Evolutionary conservation across 1,284 basidiomycete species (phyloP).

Genomic region (Sanguinoderma infundibulare): DNA sequence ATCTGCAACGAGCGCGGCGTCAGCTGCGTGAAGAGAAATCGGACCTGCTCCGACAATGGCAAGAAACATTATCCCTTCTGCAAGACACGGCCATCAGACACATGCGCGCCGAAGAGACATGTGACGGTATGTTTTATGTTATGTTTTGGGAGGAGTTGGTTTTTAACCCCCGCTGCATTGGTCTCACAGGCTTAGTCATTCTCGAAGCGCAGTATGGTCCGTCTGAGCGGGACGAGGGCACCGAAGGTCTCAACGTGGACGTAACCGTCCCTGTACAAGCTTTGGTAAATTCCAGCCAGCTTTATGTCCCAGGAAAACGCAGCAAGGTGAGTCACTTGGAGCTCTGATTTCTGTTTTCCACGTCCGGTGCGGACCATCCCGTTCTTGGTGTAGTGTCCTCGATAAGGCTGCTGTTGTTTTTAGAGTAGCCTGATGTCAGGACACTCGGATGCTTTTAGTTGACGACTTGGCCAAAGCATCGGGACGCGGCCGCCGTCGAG

Average conservation of each 20-base stretch:
- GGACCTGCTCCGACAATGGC: conserved; percentile 59
- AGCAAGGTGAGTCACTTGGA: conserved; percentile 52
- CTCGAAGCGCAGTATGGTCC: conserved; percentile 73
- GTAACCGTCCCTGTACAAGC: conserved; percentile 85
- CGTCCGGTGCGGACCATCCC: conserved; percentile 6
- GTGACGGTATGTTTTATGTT: conserved; percentile 31
- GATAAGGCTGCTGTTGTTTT: conserved; percentile 17
- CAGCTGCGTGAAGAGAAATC: conserved; percentile 62
- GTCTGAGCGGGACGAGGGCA: conserved; percentile 52
- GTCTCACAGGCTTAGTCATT: conserved; percentile 70
- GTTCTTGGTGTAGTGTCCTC: conserved; percentile 10
- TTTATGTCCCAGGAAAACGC: conserved; percentile 79
- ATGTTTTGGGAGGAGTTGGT: conserved; percentile 6
- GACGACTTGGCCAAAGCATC: conserved; percentile 5
- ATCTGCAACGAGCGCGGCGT: conserved; percentile 52
- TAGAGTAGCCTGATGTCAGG: conserved; percentile 16
- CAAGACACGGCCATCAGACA: conserved; percentile 50
- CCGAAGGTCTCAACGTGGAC: conserved; percentile 64
- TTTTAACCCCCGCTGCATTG: conserved; percentile 3
- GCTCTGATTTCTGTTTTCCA: conserved; percentile 2
- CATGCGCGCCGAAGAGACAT: conserved; percentile 43
- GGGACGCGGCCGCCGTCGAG: conserved; percentile 22
- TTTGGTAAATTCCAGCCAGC: conserved; percentile 77
- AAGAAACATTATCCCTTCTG: conserved; percentile 52
- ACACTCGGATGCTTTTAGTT: conserved; percentile 13